Conservation (phyloP, 331 rosid species). For the Pyracantha coccinea region DNA sequence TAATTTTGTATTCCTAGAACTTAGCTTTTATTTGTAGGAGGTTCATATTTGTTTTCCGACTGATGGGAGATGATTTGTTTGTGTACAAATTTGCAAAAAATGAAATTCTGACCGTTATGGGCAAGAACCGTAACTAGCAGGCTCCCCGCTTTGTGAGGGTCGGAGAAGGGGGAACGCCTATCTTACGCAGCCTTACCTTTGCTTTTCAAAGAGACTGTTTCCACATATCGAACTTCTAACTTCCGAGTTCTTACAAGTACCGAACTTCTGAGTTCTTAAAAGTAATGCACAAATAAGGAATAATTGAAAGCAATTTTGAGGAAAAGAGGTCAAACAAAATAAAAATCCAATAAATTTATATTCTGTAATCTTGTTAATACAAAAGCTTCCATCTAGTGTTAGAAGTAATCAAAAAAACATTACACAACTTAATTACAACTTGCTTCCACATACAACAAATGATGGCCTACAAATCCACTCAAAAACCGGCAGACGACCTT, state of each 20-base stretch:
- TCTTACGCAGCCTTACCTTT: no score
- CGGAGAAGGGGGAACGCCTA: no score
- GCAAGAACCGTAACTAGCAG: no score
- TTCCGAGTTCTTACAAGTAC: no score
- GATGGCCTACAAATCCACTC: conserved; percentile 45
- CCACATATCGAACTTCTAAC: no score
- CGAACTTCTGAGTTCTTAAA: no score
- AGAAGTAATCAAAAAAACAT: neutral
- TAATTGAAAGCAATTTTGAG: neutral
- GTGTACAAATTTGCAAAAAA: neutral
- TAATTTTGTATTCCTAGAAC: no score
- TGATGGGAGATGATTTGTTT: neutral
- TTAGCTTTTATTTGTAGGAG: neutral
- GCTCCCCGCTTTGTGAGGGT: no score
- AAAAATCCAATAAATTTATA: neutral
- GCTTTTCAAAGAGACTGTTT: no score
- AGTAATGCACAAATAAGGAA: neutral
- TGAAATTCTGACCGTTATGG: neutral
- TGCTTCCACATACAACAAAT: conserved; percentile 39
- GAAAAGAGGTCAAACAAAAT: neutral
- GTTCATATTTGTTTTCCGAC: neutral
- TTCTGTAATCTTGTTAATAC: conserved; percentile 1
- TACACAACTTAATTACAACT: conserved; percentile 43
- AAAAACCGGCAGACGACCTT: conserved; percentile 21
- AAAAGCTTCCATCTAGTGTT: neutral